Evolutionary conservation across 768 basidiomycete genomes (phyloP).

Genomic region (Suillus luteus): DNA sequence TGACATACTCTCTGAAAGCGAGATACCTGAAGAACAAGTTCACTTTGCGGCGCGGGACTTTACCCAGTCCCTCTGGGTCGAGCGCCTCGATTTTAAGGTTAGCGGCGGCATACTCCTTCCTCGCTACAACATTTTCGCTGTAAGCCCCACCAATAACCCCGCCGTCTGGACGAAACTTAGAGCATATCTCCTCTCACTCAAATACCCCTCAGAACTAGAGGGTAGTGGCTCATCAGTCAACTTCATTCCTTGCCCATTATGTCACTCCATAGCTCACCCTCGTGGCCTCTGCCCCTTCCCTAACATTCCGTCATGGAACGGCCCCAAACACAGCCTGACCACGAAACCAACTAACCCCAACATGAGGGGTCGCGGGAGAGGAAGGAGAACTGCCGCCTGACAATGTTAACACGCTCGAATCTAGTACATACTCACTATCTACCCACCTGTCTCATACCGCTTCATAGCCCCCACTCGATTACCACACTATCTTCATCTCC

Average conservation of each 20-base stretch:
- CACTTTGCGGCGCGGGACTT: accelerated
- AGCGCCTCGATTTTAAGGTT: not conserved
- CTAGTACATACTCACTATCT: too few relatives aligned
- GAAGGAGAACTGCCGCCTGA: not conserved
- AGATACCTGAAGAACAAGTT: not conserved
- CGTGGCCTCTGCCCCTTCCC: not conserved
- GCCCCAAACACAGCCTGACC: accelerated
- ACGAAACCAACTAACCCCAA: accelerated
- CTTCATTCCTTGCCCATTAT: not conserved
- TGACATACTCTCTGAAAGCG: not conserved
- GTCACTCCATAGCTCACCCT: not conserved
- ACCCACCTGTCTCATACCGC: too few relatives aligned
- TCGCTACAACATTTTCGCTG: not conserved
- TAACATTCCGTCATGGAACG: not conserved
- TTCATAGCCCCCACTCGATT: too few relatives aligned
- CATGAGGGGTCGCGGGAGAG: too few relatives aligned
- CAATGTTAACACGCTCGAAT: too few relatives aligned
- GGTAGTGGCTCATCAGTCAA: not conserved
- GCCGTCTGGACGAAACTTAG: not conserved
- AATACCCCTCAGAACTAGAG: not conserved
- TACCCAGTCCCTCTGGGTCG: not conserved
- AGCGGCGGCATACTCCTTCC: not conserved
- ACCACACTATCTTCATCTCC: too few relatives aligned
- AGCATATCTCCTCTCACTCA: not conserved
- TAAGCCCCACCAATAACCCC: not conserved